Evolutionary conservation across 106 monocot species (phyloP), one percentile per base, ranked within the genome.

Genomic region (Vanilla planifolia): DNA sequence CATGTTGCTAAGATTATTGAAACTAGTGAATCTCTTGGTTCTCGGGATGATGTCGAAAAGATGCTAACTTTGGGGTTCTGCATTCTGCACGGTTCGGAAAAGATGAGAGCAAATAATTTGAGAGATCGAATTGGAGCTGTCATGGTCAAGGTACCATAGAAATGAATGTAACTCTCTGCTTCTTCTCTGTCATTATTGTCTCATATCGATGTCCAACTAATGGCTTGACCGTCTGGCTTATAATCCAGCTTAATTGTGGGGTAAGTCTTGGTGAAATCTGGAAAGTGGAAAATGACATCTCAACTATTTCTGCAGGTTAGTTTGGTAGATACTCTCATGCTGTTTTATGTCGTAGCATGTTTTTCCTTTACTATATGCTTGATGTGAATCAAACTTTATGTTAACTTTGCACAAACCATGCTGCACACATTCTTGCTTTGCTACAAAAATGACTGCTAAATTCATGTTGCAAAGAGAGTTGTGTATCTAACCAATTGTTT

Each of bases 211-310:
- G 68, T 66, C 50, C 67, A 47, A 66, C 48, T 55, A 26, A 71
- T 52, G 37, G 46, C 33, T 55, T 79, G 70, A 85, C 43, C 1
- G 47, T 82, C 5, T 85, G 44, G 60, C 71, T 32, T 74, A 81
- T 73, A 32, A 77, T 72, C 56, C 77, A 92, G 83, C 79, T 92
- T 59, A 70, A 67, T 56, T 44, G 51, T 70, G 80, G 80, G 26
- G 30, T 78, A 60, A 20, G 47, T 60, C 63, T 75, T 43, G 46
- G 35, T 68, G 78, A 84, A 36, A 72, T 84, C 20, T 85, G 89
- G 89, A 73, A 70, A 24, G 39, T 63, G 63, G 72, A 70, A 39
- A 60, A 73, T 44, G 37, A 25, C 21, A 56, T 16, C 22, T 57
- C 46, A 48, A 21, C 57, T 52, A 9, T 32, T 39, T 52, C 48